Percentiles rank a stretch among this genome's conserved stretches.
These are phyloP conservation scores for Trichosporon coremiiforme DNA, from an alignment of 1,284 basidiomycete species.

Conservation along the genomic window DNA sequence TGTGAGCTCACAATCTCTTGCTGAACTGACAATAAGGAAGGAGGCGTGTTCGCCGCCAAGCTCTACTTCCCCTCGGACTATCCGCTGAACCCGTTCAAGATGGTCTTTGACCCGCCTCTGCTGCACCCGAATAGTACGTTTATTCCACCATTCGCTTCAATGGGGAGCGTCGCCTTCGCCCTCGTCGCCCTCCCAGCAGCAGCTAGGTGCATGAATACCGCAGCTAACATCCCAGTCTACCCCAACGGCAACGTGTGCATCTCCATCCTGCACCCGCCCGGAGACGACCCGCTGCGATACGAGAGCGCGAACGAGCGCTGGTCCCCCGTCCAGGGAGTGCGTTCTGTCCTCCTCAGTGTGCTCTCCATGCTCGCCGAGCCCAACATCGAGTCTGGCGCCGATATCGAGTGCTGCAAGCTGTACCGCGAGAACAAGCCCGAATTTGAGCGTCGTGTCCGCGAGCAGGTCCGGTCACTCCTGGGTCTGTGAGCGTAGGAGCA, in stretches of 20 bases:
- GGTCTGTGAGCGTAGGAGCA: constrained; percentile 47
- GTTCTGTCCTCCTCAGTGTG: constrained; percentile 93
- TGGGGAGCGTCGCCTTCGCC: too few relatives aligned
- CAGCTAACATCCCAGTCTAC: constrained; percentile 63
- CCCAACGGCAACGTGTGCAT: constrained; percentile 96
- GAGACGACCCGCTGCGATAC: constrained; percentile 73
- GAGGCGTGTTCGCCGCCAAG: constrained; percentile 91
- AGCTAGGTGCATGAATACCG: too few relatives aligned
- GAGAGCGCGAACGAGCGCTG: constrained; percentile 95
- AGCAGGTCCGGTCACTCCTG: constrained; percentile 58
- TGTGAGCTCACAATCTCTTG: constrained; percentile 59
- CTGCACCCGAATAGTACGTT: constrained; percentile 94
- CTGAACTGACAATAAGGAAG: constrained; percentile 66
- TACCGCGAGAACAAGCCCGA: constrained; percentile 78
- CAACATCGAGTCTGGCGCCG: constrained; percentile 97
- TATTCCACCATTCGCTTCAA: too few relatives aligned
- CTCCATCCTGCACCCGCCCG: constrained; percentile 95
- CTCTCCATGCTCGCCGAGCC: constrained; percentile 99
- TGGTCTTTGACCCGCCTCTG: constrained; percentile 95
- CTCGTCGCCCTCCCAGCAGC: too few relatives aligned
- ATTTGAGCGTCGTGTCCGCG: constrained; percentile 59
- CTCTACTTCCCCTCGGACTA: constrained; percentile 91
- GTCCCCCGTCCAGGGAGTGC: constrained; percentile 85
- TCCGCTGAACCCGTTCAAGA: constrained; percentile 93
- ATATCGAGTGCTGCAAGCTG: constrained; percentile 95